Percentiles rank a stretch among this genome's conserved stretches.
Evolutionary conservation across 768 basidiomycete genomes (phyloP).

Genomic region (Paxillus involutus): DNA sequence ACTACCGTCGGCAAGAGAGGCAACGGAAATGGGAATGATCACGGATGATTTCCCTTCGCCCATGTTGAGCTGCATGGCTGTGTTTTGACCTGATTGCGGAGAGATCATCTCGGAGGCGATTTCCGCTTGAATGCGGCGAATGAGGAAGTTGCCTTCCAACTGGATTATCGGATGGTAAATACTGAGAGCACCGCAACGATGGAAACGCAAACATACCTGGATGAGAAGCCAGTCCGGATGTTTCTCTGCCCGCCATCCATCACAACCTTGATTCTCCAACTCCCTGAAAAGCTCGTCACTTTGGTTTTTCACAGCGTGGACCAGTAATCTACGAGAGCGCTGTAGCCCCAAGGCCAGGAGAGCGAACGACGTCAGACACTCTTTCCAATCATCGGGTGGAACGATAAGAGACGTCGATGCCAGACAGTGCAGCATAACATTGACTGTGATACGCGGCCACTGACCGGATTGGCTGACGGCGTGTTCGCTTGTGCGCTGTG

Average conservation of each 20-base stretch:
- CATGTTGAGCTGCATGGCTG: slow-evolving; percentile 53
- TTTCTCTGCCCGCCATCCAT: slow-evolving; percentile 13
- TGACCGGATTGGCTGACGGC: slow-evolving; percentile 18
- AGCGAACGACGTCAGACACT: slow-evolving; percentile 27
- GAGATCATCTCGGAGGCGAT: slow-evolving; percentile 34
- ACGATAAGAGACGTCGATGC: slow-evolving; percentile 15
- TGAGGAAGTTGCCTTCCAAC: slow-evolving; percentile 25
- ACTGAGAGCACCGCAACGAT: not conserved
- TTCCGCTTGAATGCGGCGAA: slow-evolving; percentile 26
- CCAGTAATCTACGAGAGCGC: slow-evolving; percentile 33
- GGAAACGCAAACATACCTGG: slow-evolving; percentile 6
- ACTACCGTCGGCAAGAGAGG: slow-evolving; percentile 26
- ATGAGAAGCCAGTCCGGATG: slow-evolving; percentile 22
- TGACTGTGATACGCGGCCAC: slow-evolving; percentile 36
- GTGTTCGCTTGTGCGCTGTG: slow-evolving; percentile 8
- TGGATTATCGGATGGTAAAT: slow-evolving; percentile 24
- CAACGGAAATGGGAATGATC: slow-evolving; percentile 32
- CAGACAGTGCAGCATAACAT: slow-evolving; percentile 29
- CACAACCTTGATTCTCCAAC: slow-evolving; percentile 15
- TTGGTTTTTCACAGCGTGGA: slow-evolving; percentile 7
- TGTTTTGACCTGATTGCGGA: slow-evolving; percentile 30
- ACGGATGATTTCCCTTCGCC: slow-evolving; percentile 52
- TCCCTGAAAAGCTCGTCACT: slow-evolving; percentile 16
- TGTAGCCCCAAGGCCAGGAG: slow-evolving; percentile 32
- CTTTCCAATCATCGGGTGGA: slow-evolving; percentile 28